These are phyloP conservation scores for Pseudozyma tsukubaensis DNA, from an alignment of 1,284 basidiomycete genomes.

Conservation along the genomic window DNA sequence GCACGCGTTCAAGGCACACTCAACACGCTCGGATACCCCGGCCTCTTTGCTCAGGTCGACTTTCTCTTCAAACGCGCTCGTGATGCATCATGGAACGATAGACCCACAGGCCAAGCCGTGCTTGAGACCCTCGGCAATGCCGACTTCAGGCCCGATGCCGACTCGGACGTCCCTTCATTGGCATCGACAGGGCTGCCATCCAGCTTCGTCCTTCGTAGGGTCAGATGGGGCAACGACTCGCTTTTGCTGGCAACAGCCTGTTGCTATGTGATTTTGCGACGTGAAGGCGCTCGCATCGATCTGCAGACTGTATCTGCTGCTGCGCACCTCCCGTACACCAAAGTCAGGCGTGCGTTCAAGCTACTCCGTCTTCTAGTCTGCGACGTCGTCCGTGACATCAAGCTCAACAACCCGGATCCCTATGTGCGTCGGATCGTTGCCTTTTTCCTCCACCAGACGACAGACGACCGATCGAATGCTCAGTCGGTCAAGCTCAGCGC, in stretches of 20 bases:
- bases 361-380: slow-evolving; percentile 25
- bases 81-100: slow-evolving; percentile 20
- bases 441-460: slow-evolving; percentile 21
- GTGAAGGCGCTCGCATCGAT: slow-evolving; percentile 28
- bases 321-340: slow-evolving; percentile 13
- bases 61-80: slow-evolving; percentile 37
- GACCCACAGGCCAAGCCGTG: not conserved
- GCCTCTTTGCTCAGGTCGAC: slow-evolving; percentile 26
- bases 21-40: slow-evolving; percentile 13
- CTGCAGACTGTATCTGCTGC: slow-evolving; percentile 24
- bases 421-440: slow-evolving; percentile 25
- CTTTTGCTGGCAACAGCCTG: slow-evolving; percentile 36
- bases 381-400: slow-evolving; percentile 17
- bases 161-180: not conserved
- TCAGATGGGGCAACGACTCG: slow-evolving; percentile 33
- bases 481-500: slow-evolving; percentile 1
- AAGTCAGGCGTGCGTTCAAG: slow-evolving; percentile 18
- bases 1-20: slow-evolving; percentile 26
- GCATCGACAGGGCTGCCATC: not conserved
- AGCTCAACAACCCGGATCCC: slow-evolving; percentile 27
- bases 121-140: not conserved
- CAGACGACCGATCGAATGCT: not conserved
- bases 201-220: slow-evolving; percentile 7
- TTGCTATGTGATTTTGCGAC: slow-evolving; percentile 40
- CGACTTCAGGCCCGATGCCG: not conserved